A percentile compares a stretch with the other conserved stretches of the same genome.
These are phyloP conservation scores for Annulohypoxylon nitens DNA, from an alignment of 495 filamentous ascomycete species.

Conservation along the genomic window DNA sequence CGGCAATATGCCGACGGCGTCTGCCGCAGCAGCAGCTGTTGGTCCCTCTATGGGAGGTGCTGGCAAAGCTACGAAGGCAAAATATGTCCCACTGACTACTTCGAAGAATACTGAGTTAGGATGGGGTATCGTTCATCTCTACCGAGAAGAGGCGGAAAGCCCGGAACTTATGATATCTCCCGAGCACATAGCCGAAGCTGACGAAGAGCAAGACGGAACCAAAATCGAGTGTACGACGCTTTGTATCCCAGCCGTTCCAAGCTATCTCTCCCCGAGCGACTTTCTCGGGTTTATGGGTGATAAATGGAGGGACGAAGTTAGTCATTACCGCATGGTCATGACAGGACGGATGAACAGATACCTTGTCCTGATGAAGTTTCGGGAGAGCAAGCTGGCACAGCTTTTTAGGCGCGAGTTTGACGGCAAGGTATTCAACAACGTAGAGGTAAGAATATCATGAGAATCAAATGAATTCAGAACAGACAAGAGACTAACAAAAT, in stretches of 20 bases:
- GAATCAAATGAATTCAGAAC: neutral
- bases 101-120: constrained; percentile 81
- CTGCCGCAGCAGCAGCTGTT: constrained; percentile 57
- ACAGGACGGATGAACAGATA: constrained; percentile 91
- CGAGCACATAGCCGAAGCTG: constrained; percentile 50
- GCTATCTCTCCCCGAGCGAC: constrained; percentile 90
- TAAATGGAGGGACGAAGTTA: constrained; percentile 86
- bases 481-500: constrained; percentile 40
- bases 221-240: constrained; percentile 82
- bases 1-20: constrained; percentile 39
- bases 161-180: constrained; percentile 56
- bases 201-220: constrained; percentile 56
- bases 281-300: constrained; percentile 95
- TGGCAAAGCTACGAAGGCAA: constrained; percentile 73
- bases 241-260: constrained; percentile 94
- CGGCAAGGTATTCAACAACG: constrained; percentile 92
- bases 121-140: constrained; percentile 95
- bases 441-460: constrained; percentile 75
- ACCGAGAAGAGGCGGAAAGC: constrained; percentile 85
- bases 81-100: constrained; percentile 78
- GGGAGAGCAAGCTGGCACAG: constrained; percentile 76
- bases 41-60: constrained; percentile 60
- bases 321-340: constrained; percentile 95
- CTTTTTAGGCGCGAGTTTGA: constrained; percentile 90
- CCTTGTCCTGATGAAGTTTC: constrained; percentile 97